Evolutionary conservation across 2,329 filamentous ascomycete genomes (phyloP).

Genomic region (Beauveria bassiana): DNA sequence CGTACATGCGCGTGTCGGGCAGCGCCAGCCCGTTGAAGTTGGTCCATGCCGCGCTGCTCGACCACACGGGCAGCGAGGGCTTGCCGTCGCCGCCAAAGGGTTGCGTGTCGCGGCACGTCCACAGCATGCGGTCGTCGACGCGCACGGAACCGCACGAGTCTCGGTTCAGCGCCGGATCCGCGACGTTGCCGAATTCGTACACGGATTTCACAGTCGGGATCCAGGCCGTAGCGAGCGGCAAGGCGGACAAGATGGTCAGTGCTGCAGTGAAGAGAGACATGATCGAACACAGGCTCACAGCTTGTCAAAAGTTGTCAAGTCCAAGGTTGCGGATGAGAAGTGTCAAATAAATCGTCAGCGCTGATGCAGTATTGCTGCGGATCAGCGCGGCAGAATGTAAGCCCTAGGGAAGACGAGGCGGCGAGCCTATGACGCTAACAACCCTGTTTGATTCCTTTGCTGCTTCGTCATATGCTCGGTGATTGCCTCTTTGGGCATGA

Average conservation of each 20-base stretch:
- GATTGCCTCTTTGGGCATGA: not conserved
- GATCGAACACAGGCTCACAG: not conserved
- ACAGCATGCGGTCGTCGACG: slow-evolving; percentile 7
- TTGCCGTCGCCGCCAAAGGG: not conserved
- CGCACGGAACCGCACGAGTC: slow-evolving; percentile 10
- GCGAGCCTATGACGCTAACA: not conserved
- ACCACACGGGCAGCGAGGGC: slow-evolving; percentile 4
- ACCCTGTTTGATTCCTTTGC: not conserved
- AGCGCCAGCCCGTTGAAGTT: slow-evolving; percentile 7
- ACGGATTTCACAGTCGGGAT: slow-evolving; percentile 12
- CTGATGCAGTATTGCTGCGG: not conserved
- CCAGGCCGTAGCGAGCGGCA: slow-evolving; percentile 1
- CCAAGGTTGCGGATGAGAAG: not conserved
- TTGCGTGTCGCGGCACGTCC: slow-evolving; percentile 11
- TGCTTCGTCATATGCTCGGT: not conserved
- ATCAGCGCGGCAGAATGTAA: not conserved
- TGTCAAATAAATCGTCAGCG: not conserved
- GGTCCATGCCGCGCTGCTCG: slow-evolving; percentile 5
- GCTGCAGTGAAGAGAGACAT: not conserved
- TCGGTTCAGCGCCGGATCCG: slow-evolving; percentile 2
- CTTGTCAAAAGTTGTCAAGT: not conserved
- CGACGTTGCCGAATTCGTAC: slow-evolving; percentile 7
- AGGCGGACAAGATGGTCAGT: not conserved
- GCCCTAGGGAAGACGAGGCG: not conserved
- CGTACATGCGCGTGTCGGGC: slow-evolving; percentile 7